Base-by-base conservation (phyloP, 2,329 filamentous ascomycete genomes). In the Aspergillus piperis region DNA sequence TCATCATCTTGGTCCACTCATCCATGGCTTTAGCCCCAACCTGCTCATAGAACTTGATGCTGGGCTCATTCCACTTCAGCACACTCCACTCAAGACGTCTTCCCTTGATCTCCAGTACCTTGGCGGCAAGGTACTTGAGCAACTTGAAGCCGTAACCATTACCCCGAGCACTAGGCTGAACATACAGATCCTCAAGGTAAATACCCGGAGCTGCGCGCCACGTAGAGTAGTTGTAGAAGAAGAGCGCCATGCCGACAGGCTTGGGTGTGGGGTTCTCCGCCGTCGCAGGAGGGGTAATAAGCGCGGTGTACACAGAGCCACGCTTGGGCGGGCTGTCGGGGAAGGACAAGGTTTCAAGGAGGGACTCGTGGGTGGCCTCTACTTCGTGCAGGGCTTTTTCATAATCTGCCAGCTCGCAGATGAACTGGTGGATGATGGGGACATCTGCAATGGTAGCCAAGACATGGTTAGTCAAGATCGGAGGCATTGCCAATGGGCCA, bases 161-260 rank as follows among this genome's bases (percentile, higher is more conserved):
- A 36, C 88, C 88, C 3, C 95, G 83, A 68, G 90, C 87, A 48
- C 80, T 79, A 1, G 87, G 83, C 67, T 87, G 83, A 42, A 99
- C 91, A 71, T 89, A 96, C n/a, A 98, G 81, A 72, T 98, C 94
- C 76, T 98, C 94, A 39, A 98, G 87, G 76, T 96, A 96, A 71
- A 99, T 90, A 2, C 94, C 94, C 0, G 93, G 87, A 49, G 85
- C 86, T n/a, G 90, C 86, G 8, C 90, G 86, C 95, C 95, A 98
- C 0, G 94, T 97, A 71, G 88, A 92, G 79, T 96, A 98, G 78
- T 94, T 98, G 82, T 94, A 92, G 76, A 96, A 98, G 80, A 92
- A 97, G 42, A 97, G 78, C 1, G 92, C 92, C 85, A 97, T 91
- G 51, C 90, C 92, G 0, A 86, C 90, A 75, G 85, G 71, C 59